phyloP scores from a whole-genome alignment of 352 stramenopile genomes.

The Discostella stelligera region DNA sequence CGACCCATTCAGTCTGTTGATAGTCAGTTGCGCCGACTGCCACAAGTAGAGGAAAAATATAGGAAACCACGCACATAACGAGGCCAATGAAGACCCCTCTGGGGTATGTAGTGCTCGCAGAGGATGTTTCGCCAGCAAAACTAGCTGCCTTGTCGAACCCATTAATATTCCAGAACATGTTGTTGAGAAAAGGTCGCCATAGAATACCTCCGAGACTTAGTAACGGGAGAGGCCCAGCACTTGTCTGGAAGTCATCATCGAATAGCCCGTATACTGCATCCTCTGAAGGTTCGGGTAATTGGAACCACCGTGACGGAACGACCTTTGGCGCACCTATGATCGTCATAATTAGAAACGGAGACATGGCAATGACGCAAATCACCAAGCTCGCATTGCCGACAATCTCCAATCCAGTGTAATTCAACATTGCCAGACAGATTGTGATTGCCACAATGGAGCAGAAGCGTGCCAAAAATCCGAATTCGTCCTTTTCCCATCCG shows the following conservation, averaged over 20 bases:
- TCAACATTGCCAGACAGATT: constrained; percentile 75
- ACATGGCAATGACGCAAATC: constrained; percentile 87
- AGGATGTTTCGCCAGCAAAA: constrained; percentile 90
- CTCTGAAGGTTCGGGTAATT: constrained; percentile 38
- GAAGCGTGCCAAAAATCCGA: constrained; percentile 40
- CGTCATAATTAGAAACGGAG: constrained; percentile 89
- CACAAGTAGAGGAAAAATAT: constrained; percentile 89
- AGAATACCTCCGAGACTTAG: constrained; percentile 68
- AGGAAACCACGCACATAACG: constrained; percentile 85
- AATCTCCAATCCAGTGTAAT: constrained; percentile 86
- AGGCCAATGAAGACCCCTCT: constrained; percentile 87
- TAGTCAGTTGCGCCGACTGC: constrained; percentile 86
- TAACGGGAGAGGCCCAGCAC: constrained; percentile 32
- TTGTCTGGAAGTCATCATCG: constrained; percentile 67
- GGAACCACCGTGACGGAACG: constrained; percentile 70
- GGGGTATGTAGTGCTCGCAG: constrained; percentile 86
- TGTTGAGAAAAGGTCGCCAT: constrained; percentile 90
- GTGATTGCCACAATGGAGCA: constrained; percentile 29
- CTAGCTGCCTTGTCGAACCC: constrained; percentile 90
- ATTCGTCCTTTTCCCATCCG: constrained; percentile 42
- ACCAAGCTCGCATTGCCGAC: constrained; percentile 78
- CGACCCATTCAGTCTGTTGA: constrained; percentile 85
- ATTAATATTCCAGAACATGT: constrained; percentile 96
- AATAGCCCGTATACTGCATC: constrained; percentile 73
- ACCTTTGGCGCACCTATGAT: constrained; percentile 75